A percentile compares a stretch with the other conserved stretches of the same genome.
Evolutionary conservation across 768 basidiomycete species (phyloP).

Genomic region (Tremella fuciformis): DNA sequence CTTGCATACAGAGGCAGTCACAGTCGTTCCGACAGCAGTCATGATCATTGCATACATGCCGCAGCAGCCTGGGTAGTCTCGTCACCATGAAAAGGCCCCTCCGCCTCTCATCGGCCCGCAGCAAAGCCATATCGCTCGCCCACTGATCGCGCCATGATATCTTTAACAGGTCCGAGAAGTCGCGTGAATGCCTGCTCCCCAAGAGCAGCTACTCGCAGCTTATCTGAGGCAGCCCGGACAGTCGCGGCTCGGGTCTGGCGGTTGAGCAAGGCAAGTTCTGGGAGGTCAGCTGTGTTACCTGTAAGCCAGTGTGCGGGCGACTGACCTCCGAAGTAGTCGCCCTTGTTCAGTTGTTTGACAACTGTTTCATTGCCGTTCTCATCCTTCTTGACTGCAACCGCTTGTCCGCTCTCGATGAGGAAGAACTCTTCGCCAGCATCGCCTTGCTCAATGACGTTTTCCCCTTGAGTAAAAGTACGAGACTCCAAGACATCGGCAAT

Average conservation of each 20-base stretch:
- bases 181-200: constrained; percentile 92
- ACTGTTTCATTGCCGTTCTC: constrained; percentile 58
- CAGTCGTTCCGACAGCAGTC: no score
- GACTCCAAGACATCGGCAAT: constrained; percentile 93
- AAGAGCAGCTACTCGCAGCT: constrained; percentile 87
- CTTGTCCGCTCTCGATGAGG: constrained; percentile 92
- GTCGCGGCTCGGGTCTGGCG: constrained; percentile 92
- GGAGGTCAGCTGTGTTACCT: constrained; percentile 1
- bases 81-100: not conserved
- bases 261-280: constrained; percentile 86
- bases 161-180: constrained; percentile 83
- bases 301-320: constrained; percentile 15
- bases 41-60: no score
- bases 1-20: no score
- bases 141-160: constrained; percentile 79
- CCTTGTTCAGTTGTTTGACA: constrained; percentile 75
- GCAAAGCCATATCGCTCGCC: constrained; percentile 63
- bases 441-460: constrained; percentile 84
- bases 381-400: constrained; percentile 71
- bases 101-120: constrained; percentile 15
- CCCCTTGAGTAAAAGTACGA: constrained; percentile 73
- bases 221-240: constrained; percentile 69
- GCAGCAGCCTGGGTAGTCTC: no score
- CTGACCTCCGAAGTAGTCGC: constrained; percentile 97
- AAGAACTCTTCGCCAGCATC: constrained; percentile 97